A percentile compares a stretch with the other conserved stretches of the same genome.
Conservation (phyloP, 257 asterid species). For the Ballota nigra region DNA sequence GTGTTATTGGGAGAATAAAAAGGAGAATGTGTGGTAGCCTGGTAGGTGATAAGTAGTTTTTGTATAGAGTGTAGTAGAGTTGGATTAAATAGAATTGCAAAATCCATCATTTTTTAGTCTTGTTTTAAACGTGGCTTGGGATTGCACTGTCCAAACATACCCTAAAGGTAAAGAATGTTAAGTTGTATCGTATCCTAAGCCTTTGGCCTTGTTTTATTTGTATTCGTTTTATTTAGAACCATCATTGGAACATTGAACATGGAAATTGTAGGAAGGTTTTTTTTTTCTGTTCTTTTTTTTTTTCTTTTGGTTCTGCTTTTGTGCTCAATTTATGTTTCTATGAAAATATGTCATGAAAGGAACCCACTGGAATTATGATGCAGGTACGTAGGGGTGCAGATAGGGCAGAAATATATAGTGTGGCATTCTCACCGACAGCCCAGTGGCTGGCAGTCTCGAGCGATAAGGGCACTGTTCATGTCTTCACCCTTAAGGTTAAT, state of each 20-base stretch:
- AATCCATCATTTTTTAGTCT: neutral
- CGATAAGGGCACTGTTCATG: slow-evolving; percentile 94
- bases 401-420: slow-evolving; percentile 88
- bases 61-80: neutral
- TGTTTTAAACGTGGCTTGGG: neutral
- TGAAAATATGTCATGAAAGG: neutral
- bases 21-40: neutral
- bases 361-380: slow-evolving; percentile 18
- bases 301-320: neutral
- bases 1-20: neutral
- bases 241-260: neutral
- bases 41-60: neutral
- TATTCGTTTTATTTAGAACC: neutral
- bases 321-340: neutral
- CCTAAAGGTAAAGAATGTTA: neutral
- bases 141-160: neutral
- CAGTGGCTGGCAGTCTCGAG: slow-evolving; percentile 97
- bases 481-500: slow-evolving; percentile 72
- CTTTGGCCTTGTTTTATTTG: neutral
- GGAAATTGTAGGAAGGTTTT: neutral
- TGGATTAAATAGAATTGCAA: neutral
- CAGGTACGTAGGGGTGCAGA: slow-evolving; percentile 98
- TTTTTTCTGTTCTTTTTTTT: neutral
- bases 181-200: neutral
- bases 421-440: slow-evolving; percentile 77